Base-by-base conservation (phyloP, 306 rosid species). In the Vicia villosa region DNA sequence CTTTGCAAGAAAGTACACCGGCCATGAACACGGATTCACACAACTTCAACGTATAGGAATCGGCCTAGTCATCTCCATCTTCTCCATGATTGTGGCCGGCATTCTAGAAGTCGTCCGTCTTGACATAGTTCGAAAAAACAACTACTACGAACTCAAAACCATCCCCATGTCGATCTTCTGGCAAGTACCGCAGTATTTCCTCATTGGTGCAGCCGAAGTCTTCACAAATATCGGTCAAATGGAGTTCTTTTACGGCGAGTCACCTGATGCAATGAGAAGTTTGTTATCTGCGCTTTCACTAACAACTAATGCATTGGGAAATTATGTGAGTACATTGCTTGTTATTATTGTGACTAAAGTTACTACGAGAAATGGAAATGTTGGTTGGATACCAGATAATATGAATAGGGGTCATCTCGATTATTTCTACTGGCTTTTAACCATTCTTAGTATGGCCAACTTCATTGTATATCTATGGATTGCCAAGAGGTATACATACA, bases 261-360 rank as follows among this genome's bases (percentile, higher is more conserved):
- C 96, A 14, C 96, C 94, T 0, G 94, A 86, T 41, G 91, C 96
- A 5, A 84, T 90, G 94, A 82, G 94, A 80, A 90, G 96, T 79
- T 63, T 90, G 74, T 80, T 88, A 64, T 42, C 94, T 7, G 91
- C 94, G 8, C 88, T 90, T 11, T 73, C 86, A 26, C 96, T 87
- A 20, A 82, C 87, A 5, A 86, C 89, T 1, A 72, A 80, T 47
- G 86, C 94, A 5, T 58, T 86, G 72, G 96, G 96, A 19, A 86
- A 79, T 57, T 90, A 84, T 78, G 75, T 86, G 24, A 90, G 96
- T 75, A 80, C 87, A 11, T 45, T 82, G 70, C 91, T 90, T 7
- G 87, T 90, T 60, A 80, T 66, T 1, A 52, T 90, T 28, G 96
- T 90, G 10, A 82, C 84, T 4, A 74, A 77, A 26, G 69, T 81